phyloP scores from a whole-genome alignment of 306 rosid genomes.

The Gynostemma pentaphyllum region DNA sequence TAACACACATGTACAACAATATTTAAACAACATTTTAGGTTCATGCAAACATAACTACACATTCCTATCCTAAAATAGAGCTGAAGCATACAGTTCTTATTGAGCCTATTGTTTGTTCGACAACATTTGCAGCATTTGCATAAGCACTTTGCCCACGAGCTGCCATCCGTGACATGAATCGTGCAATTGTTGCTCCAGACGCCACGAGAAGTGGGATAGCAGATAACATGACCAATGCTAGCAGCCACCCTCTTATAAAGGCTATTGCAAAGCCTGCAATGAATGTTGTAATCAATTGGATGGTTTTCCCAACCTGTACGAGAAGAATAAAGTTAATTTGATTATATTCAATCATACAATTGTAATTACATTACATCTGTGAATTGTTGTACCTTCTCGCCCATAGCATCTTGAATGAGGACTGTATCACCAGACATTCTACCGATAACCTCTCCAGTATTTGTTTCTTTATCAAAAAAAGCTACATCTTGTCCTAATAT shows the following conservation, averaged over 20 bases:
- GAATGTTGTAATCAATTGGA: constrained; percentile 60
- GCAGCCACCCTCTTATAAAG: constrained; percentile 81
- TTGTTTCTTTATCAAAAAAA: constrained; percentile 82
- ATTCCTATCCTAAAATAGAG: no score
- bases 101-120: constrained; percentile 84
- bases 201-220: constrained; percentile 61
- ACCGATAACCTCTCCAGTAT: constrained; percentile 76
- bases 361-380: no score
- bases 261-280: constrained; percentile 59
- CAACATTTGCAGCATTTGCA: constrained; percentile 69
- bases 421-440: constrained; percentile 95
- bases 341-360: no score
- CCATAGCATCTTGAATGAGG: constrained; percentile 96
- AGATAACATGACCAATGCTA: constrained; percentile 61
- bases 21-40: no score
- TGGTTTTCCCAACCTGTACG: constrained; percentile 66
- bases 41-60: no score
- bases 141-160: constrained; percentile 65
- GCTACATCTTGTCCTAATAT: constrained; percentile 73
- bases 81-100: constrained; percentile 55
- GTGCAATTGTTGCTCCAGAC: constrained; percentile 53
- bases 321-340: no score
- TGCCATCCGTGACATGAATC: constrained; percentile 44
- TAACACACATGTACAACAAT: no score
- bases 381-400: constrained; percentile 52